Conservation (phyloP, 2,329 filamentous ascomycete species). For the Colletotrichum caudatum region DNA sequence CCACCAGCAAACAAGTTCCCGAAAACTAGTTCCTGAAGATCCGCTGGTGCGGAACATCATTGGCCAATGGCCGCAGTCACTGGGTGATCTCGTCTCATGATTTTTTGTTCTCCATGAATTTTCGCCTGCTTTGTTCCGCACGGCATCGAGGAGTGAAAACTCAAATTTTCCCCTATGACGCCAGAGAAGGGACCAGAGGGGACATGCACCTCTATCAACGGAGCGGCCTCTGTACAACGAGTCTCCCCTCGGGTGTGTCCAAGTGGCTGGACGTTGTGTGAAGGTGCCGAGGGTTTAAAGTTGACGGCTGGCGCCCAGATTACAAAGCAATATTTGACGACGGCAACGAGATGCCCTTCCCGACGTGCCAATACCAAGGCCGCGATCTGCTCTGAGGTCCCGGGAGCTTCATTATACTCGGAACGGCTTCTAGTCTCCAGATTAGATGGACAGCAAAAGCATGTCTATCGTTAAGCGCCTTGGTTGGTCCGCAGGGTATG, state of each 20-base stretch:
- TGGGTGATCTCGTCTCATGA: not conserved
- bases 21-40: conserved; percentile 37
- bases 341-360: not conserved
- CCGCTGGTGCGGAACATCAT: conserved; percentile 23
- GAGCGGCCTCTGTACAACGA: not conserved
- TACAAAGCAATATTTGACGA: not conserved
- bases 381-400: not conserved
- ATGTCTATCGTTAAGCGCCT: too few species aligned
- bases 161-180: conserved; percentile 10
- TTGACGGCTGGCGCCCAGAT: not conserved
- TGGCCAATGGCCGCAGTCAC: conserved; percentile 17
- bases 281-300: not conserved
- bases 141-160: conserved; percentile 14
- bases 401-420: too few species aligned
- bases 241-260: not conserved
- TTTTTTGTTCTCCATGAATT: not conserved
- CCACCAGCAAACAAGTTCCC: conserved; percentile 35
- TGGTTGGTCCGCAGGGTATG: not conserved
- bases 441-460: not conserved
- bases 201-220: too few species aligned
- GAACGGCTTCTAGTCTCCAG: not conserved
- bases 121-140: conserved; percentile 8
- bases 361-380: not conserved
- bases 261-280: not conserved
- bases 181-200: not conserved